phyloP scores from a whole-genome alignment of 805 yeast species.

The Myxozyma vanderwaltii region DNA sequence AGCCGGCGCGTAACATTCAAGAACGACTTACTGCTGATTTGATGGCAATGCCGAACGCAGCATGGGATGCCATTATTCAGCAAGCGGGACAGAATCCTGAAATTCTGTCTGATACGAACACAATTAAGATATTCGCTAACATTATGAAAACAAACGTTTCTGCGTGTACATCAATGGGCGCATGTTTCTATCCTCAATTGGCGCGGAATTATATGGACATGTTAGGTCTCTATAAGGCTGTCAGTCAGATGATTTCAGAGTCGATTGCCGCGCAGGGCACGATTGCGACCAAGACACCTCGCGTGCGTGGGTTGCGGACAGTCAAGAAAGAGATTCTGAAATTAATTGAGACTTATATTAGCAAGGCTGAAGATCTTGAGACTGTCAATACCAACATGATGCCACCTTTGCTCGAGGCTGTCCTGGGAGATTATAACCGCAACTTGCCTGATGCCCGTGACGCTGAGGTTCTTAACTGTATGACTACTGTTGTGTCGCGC shows the following conservation, averaged over 20 bases:
- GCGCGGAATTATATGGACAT: conserved; percentile 84
- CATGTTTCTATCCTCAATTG: conserved; percentile 85
- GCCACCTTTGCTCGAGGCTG: conserved; percentile 79
- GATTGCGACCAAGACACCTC: conserved; percentile 91
- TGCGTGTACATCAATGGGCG: conserved; percentile 91
- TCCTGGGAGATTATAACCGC: conserved; percentile 81
- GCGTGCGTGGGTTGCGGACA: conserved; percentile 92
- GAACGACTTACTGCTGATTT: conserved; percentile 72
- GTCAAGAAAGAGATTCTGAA: conserved; percentile 92
- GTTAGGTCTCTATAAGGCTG: conserved; percentile 87
- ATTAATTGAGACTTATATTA: conserved; percentile 82
- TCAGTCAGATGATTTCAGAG: conserved; percentile 79
- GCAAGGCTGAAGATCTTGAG: conserved; percentile 82
- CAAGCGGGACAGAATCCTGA: conserved; percentile 84
- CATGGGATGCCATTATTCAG: conserved; percentile 88
- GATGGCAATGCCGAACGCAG: conserved; percentile 90
- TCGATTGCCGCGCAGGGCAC: conserved; percentile 78
- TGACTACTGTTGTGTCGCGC: conserved; percentile 83
- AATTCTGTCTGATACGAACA: conserved; percentile 64
- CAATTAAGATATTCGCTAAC: conserved; percentile 89
- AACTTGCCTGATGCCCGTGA: conserved; percentile 97
- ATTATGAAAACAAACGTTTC: conserved; percentile 94
- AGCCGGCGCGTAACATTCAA: conserved; percentile 66
- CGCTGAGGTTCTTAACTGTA: conserved; percentile 94
- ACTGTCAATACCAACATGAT: conserved; percentile 81